Percentiles rank a stretch among this genome's conserved stretches.
phyloP scores from a whole-genome alignment of 768 basidiomycete species.

The Kondoa malvinella region DNA sequence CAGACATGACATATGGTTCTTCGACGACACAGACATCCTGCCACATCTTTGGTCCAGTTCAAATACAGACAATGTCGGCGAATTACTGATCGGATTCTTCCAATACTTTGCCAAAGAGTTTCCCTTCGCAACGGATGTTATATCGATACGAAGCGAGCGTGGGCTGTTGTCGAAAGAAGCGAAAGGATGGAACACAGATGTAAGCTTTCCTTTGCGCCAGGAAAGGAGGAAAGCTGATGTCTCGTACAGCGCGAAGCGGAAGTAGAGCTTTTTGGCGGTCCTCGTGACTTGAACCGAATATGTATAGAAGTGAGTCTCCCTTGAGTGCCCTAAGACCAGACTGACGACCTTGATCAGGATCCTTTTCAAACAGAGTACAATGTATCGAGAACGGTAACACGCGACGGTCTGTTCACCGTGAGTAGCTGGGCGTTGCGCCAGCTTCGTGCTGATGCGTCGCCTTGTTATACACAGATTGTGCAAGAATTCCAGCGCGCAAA shows the following conservation, averaged over 20 bases:
- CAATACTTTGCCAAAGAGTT: slow-evolving; percentile 90
- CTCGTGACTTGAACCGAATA: slow-evolving; percentile 74
- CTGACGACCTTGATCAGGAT: slow-evolving; percentile 42
- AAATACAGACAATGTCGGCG: slow-evolving; percentile 79
- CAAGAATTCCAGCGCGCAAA: slow-evolving; percentile 96
- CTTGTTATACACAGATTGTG: slow-evolving; percentile 49
- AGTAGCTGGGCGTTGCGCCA: slow-evolving; percentile 23
- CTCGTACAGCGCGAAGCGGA: slow-evolving; percentile 9
- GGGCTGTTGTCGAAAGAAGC: slow-evolving; percentile 74
- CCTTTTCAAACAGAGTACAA: slow-evolving; percentile 95
- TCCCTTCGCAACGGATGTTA: slow-evolving; percentile 72
- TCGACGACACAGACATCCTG: slow-evolving; percentile 86
- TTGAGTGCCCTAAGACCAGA: neutral
- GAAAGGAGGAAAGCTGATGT: neutral
- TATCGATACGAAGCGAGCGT: slow-evolving; percentile 55
- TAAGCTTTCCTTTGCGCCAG: slow-evolving; percentile 32
- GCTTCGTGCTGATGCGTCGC: neutral
- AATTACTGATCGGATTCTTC: slow-evolving; percentile 96
- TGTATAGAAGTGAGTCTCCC: slow-evolving; percentile 64
- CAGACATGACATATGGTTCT: slow-evolving; percentile 49
- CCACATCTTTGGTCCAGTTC: slow-evolving; percentile 85
- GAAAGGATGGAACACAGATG: slow-evolving; percentile 91
- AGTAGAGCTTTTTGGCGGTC: slow-evolving; percentile 3
- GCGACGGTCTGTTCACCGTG: slow-evolving; percentile 87
- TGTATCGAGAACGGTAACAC: slow-evolving; percentile 87